phyloP scores from a whole-genome alignment of 805 yeast genomes.

The Komagataella pseudopastoris region DNA sequence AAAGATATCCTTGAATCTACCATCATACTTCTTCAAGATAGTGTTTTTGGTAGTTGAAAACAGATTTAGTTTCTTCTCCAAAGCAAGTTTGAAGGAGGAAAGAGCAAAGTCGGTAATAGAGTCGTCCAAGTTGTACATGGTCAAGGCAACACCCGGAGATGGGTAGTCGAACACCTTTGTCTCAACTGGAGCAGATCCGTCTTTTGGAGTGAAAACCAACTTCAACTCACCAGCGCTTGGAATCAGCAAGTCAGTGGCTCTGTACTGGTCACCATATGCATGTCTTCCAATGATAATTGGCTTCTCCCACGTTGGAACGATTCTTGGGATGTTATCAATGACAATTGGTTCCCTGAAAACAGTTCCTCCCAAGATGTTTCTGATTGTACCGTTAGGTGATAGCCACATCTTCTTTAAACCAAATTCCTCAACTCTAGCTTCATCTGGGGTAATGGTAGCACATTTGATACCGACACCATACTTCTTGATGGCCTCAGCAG shows the following conservation, averaged over 20 bases:
- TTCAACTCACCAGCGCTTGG: slow-evolving; percentile 72
- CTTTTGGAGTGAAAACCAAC: slow-evolving; percentile 59
- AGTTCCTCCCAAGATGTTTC: slow-evolving; percentile 92
- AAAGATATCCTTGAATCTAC: slow-evolving; percentile 89
- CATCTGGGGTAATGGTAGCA: slow-evolving; percentile 98
- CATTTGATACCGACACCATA: slow-evolving; percentile 93
- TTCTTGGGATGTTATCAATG: slow-evolving; percentile 67
- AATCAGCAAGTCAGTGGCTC: slow-evolving; percentile 76
- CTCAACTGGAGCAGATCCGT: slow-evolving; percentile 41
- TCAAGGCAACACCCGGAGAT: slow-evolving; percentile 70
- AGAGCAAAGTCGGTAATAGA: slow-evolving; percentile 88
- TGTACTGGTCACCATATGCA: slow-evolving; percentile 94
- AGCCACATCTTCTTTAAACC: slow-evolving; percentile 92
- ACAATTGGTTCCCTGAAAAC: slow-evolving; percentile 96
- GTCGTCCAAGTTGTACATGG: slow-evolving; percentile 93
- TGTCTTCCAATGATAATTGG: slow-evolving; percentile 97
- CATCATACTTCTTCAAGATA: slow-evolving; percentile 86
- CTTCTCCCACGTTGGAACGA: slow-evolving; percentile 85
- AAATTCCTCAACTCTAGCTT: slow-evolving; percentile 88
- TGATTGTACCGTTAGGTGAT: slow-evolving; percentile 93
- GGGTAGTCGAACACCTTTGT: slow-evolving; percentile 56
- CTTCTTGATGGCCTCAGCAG: slow-evolving; percentile 80
- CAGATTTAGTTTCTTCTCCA: slow-evolving; percentile 64
- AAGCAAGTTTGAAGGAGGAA: slow-evolving; percentile 80
- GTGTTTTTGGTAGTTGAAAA: slow-evolving; percentile 91